Conservation (phyloP, 495 filamentous ascomycete species). For the Hyaloscypha hepaticicola region DNA sequence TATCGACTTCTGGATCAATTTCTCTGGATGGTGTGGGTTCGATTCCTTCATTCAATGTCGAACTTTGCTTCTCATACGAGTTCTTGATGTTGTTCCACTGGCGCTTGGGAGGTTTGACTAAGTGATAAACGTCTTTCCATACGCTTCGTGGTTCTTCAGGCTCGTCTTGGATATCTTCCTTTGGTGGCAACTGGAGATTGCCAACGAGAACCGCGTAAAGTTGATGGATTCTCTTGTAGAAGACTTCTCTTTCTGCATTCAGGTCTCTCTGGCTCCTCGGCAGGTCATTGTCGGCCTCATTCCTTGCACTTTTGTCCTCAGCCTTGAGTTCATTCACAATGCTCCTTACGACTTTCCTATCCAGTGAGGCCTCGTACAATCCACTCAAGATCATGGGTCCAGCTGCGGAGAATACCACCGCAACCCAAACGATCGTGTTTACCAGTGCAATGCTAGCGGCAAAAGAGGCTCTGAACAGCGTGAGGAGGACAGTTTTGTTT, state of each 20-base stretch:
- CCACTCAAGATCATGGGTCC: conserved; percentile 42
- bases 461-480: conserved; percentile 28
- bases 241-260: neutral
- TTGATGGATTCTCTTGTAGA: conserved; percentile 11
- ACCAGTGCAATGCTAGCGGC: conserved; percentile 33
- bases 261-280: neutral
- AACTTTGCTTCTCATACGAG: neutral
- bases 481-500: conserved; percentile 21
- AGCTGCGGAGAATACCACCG: conserved; percentile 34
- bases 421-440: conserved; percentile 39
- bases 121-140: conserved; percentile 9
- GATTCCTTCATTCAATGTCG: neutral
- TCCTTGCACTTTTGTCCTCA: neutral
- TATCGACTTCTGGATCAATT: neutral
- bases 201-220: conserved; percentile 13
- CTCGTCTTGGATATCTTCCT: neutral
- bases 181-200: conserved; percentile 7
- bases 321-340: neutral
- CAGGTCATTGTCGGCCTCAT: neutral
- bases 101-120: neutral
- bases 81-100: neutral
- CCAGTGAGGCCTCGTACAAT: conserved; percentile 40
- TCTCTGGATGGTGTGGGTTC: neutral
- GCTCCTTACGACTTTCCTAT: conserved; percentile 29
- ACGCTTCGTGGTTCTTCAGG: conserved; percentile 2